Percentiles rank a stretch among this genome's conserved stretches.
Evolutionary conservation across 306 rosid genomes (phyloP).

Genomic region (Cicer bijugum): DNA sequence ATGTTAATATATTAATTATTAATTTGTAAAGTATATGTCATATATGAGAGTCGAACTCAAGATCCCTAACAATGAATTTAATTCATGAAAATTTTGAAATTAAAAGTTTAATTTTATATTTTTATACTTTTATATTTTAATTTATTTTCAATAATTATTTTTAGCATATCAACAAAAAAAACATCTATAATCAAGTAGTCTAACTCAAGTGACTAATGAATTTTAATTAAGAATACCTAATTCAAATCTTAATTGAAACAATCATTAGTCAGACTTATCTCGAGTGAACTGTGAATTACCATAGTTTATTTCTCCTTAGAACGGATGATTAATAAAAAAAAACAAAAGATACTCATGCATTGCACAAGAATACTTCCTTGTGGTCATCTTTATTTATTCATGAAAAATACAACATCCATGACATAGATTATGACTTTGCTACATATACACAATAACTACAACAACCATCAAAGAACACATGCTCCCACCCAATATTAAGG

Average conservation of each 20-base stretch:
- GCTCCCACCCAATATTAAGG: conserved; percentile 18
- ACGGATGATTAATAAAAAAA: no score
- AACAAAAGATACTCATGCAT: not conserved
- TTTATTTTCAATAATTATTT: not conserved
- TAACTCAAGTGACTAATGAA: no score
- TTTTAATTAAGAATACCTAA: no score
- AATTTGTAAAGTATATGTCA: no score
- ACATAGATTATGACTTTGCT: not conserved
- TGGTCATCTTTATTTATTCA: not conserved
- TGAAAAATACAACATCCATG: conserved; percentile 10
- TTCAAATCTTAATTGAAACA: no score
- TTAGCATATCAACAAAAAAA: not conserved
- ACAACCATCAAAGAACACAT: conserved; percentile 26
- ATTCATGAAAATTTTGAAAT: not conserved
- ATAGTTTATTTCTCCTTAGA: no score
- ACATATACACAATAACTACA: conserved; percentile 9
- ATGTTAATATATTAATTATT: no score
- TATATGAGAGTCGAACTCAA: not conserved
- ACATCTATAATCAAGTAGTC: not conserved
- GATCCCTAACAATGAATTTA: no score
- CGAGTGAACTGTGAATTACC: no score
- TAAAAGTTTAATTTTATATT: not conserved
- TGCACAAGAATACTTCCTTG: not conserved
- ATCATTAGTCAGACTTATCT: no score
- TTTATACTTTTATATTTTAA: not conserved